phyloP scores from a whole-genome alignment of 768 basidiomycete genomes.

The Thelephora aurantiotincta region DNA sequence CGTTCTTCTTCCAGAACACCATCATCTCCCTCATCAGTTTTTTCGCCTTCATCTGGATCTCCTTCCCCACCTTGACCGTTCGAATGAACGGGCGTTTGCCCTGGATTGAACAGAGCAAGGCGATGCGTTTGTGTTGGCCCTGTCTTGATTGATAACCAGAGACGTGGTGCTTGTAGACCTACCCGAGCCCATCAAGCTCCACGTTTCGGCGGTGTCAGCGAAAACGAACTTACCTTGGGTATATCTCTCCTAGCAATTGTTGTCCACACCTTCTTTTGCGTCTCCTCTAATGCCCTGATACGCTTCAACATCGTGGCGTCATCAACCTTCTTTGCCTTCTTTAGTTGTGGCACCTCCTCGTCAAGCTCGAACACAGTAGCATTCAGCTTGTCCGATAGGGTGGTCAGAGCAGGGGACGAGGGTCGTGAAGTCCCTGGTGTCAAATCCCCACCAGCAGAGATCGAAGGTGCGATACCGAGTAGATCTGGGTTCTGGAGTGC shows the following conservation, averaged over 20 bases:
- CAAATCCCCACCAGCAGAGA: constrained; percentile 47
- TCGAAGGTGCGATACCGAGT: constrained; percentile 34
- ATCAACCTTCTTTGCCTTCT: constrained; percentile 66
- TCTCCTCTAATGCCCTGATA: constrained; percentile 64
- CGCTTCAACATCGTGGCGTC: constrained; percentile 60
- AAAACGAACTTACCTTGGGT: constrained; percentile 42
- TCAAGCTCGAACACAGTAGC: constrained; percentile 60
- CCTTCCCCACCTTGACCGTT: constrained; percentile 68
- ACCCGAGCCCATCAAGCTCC: background rate
- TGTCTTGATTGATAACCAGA: constrained; percentile 52
- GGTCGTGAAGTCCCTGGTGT: constrained; percentile 63
- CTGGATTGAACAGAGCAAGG: constrained; percentile 61
- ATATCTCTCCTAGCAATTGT: constrained; percentile 78
- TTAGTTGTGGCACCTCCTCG: constrained; percentile 55
- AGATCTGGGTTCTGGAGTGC: constrained; percentile 36
- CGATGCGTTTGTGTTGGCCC: constrained; percentile 61
- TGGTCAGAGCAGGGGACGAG: constrained; percentile 43
- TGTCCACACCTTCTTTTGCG: constrained; percentile 82
- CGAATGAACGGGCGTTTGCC: constrained; percentile 63
- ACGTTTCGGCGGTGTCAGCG: background rate
- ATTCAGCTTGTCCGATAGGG: constrained; percentile 19
- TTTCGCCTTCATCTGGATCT: constrained; percentile 73
- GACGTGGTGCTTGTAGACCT: constrained; percentile 75
- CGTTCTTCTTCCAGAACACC: constrained; percentile 95
- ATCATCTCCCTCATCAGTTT: constrained; percentile 92